Conservation (phyloP, 2,329 filamentous ascomycete species). For the Diaporthe citrichinensis region DNA sequence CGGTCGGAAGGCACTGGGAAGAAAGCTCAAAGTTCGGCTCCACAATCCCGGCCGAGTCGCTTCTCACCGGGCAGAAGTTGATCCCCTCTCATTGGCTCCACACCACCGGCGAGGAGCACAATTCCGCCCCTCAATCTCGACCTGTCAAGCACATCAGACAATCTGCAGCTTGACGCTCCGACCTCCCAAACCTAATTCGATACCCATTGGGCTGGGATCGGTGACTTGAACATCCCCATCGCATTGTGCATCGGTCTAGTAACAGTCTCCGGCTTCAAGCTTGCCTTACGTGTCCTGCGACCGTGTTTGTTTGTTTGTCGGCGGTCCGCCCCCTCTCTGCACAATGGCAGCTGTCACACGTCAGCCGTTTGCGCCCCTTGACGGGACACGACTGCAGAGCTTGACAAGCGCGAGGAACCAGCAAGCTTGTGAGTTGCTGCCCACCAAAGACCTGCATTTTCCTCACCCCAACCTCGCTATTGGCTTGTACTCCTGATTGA, state of each 20-base stretch:
- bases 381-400: slow-evolving; percentile 77
- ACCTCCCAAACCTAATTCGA: slow-evolving; percentile 37
- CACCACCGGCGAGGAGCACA: slow-evolving; percentile 37
- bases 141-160: slow-evolving; percentile 30
- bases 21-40: slow-evolving; percentile 30
- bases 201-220: slow-evolving; percentile 31
- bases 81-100: slow-evolving; percentile 36
- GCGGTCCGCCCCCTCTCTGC: slow-evolving; percentile 28
- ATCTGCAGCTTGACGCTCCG: slow-evolving; percentile 39
- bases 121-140: slow-evolving; percentile 27
- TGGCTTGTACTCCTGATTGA: slow-evolving; percentile 4
- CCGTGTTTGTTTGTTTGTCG: slow-evolving; percentile 39
- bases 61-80: slow-evolving; percentile 35
- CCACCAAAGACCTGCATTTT: neutral
- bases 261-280: neutral
- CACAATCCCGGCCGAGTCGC: slow-evolving; percentile 38
- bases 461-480: neutral
- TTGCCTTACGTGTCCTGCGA: slow-evolving; percentile 17
- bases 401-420: slow-evolving; percentile 84
- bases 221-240: slow-evolving; percentile 17
- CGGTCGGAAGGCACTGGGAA: neutral
- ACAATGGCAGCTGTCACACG: slow-evolving; percentile 71
- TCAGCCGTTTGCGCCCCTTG: slow-evolving; percentile 82
- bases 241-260: slow-evolving; percentile 26
- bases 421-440: slow-evolving; percentile 74